Conservation (phyloP, 1,139 yeast genomes). For the Magnusiomyces fungicola region DNA sequence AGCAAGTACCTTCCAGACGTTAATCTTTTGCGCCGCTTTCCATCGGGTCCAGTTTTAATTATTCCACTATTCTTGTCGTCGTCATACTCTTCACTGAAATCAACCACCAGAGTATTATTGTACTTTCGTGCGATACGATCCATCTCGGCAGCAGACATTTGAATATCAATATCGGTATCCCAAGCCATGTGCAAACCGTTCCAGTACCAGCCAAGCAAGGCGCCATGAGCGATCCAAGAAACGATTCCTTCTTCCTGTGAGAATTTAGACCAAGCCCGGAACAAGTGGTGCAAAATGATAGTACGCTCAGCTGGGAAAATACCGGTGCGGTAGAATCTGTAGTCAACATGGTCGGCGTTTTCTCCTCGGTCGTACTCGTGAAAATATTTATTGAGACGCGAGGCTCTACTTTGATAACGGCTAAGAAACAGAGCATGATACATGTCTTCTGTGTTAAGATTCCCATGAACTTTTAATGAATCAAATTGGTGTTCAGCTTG, state of each 20-base stretch:
- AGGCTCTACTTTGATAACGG: background rate
- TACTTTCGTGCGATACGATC: slow-evolving; percentile 42
- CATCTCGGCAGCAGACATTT: slow-evolving; percentile 55
- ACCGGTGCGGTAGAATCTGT: background rate
- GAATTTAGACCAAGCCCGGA: slow-evolving; percentile 52
- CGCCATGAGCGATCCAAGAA: slow-evolving; percentile 63
- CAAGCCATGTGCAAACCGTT: slow-evolving; percentile 63
- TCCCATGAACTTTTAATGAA: too few relatives aligned
- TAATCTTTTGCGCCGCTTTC: slow-evolving; percentile 41
- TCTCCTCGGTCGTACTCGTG: background rate
- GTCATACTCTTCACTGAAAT: slow-evolving; percentile 39
- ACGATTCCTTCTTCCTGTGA: slow-evolving; percentile 42
- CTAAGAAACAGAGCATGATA: background rate
- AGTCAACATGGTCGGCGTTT: slow-evolving; percentile 2
- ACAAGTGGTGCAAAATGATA: slow-evolving; percentile 40
- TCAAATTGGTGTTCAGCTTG: too few relatives aligned
- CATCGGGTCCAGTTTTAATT: slow-evolving; percentile 32
- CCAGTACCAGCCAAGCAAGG: slow-evolving; percentile 60
- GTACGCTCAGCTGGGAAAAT: background rate
- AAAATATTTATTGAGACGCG: background rate
- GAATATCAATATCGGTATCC: slow-evolving; percentile 66
- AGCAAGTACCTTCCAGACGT: slow-evolving; percentile 52
- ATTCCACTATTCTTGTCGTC: background rate
- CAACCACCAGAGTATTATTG: slow-evolving; percentile 50
- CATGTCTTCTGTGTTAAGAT: background rate